phyloP scores from a whole-genome alignment of 129 eudicot genomes.

The Solidago caesia region DNA sequence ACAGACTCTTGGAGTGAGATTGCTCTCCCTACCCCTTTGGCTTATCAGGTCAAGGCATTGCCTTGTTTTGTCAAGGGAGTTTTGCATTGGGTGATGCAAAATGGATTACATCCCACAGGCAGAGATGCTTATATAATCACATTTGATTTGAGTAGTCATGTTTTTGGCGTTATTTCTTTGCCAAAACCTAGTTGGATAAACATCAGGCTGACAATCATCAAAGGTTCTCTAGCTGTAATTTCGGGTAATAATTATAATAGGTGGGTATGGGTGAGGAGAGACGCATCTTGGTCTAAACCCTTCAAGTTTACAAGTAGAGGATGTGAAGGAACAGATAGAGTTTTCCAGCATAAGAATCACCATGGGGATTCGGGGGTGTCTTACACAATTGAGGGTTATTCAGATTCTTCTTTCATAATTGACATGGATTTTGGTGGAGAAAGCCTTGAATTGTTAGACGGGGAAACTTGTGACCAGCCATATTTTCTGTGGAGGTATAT shows the following conservation, averaged over 20 bases:
- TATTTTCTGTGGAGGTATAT: too few relatives aligned
- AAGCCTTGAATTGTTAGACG: not conserved
- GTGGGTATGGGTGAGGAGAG: not conserved
- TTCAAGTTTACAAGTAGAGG: not conserved
- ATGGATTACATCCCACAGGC: not conserved
- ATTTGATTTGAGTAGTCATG: not conserved
- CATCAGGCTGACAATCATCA: not conserved
- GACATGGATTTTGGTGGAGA: not conserved
- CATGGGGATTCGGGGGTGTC: not conserved
- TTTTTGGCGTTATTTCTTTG: not conserved
- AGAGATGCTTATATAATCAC: not conserved
- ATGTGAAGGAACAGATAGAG: not conserved
- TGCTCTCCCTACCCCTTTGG: not conserved
- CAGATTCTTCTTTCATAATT: not conserved
- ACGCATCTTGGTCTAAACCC: not conserved
- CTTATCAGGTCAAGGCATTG: not conserved
- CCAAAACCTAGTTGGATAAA: not conserved
- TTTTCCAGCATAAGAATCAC: not conserved
- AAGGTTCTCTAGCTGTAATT: not conserved
- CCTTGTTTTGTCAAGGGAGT: not conserved
- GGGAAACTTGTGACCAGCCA: not conserved
- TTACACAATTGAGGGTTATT: not conserved
- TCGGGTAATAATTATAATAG: not conserved
- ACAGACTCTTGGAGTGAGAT: not conserved
- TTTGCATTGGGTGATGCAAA: constrained; percentile 5